Conservation (phyloP, 2,329 filamentous ascomycete species). For the Alternaria gansuensis region DNA sequence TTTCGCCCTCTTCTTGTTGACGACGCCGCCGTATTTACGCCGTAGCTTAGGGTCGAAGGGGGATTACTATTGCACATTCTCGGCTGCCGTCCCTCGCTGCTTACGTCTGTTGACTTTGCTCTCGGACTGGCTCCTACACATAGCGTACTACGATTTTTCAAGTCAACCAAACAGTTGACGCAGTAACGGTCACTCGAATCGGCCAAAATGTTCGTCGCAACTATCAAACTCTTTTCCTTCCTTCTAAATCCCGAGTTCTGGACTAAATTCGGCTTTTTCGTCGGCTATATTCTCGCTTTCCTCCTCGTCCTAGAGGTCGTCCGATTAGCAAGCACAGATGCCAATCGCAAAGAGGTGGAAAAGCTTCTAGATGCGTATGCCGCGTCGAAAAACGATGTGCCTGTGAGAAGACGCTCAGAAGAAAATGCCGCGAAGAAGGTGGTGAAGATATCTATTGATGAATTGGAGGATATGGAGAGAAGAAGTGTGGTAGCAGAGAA, state of each 20-base stretch:
- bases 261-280: constrained; percentile 32
- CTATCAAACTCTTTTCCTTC: constrained; percentile 20
- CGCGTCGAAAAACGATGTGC: constrained; percentile 13
- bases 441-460: constrained; percentile 5
- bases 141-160: neutral
- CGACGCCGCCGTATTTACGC: neutral
- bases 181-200: neutral
- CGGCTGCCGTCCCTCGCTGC: neutral
- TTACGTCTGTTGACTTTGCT: neutral
- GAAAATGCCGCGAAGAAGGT: constrained; percentile 7
- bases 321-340: constrained; percentile 33
- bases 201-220: constrained; percentile 5
- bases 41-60: neutral
- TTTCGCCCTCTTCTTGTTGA: constrained; percentile 2
- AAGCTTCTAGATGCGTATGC: constrained; percentile 35
- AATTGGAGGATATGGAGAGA: constrained; percentile 17
- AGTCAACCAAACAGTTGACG: neutral
- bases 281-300: constrained; percentile 35
- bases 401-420: constrained; percentile 5
- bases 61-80: neutral
- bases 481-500: constrained; percentile 4
- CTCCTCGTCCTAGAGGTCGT: constrained; percentile 37
- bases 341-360: constrained; percentile 36
- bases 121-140: neutral
- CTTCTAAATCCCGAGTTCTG: constrained; percentile 27